Conservation (phyloP, 2,329 filamentous ascomycete genomes). For the Alternaria triticimaculans region DNA sequence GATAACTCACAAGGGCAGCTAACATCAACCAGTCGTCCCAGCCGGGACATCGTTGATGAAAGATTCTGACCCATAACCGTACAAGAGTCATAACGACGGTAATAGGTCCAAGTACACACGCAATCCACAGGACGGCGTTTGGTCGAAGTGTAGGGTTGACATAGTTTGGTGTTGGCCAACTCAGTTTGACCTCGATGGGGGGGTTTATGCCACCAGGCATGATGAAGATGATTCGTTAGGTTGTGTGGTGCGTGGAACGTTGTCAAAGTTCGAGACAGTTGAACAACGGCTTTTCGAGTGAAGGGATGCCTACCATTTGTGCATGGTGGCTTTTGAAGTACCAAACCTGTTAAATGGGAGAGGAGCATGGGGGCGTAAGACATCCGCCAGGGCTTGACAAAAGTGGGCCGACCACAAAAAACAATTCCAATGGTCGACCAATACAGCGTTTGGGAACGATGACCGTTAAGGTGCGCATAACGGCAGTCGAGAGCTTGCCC, state of each 20-base stretch:
- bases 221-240: constrained; percentile 4
- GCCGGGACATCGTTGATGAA: constrained; percentile 32
- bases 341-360: constrained; percentile 2
- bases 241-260: neutral
- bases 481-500: constrained; percentile 5
- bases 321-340: constrained; percentile 14
- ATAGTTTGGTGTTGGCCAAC: constrained; percentile 37
- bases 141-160: constrained; percentile 29
- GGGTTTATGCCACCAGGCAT: constrained; percentile 43
- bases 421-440: neutral
- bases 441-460: neutral
- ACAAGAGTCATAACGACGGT: constrained; percentile 31
- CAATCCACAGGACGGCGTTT: constrained; percentile 23
- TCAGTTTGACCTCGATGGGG: constrained; percentile 30
- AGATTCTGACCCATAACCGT: constrained; percentile 38
- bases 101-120: constrained; percentile 31
- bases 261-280: neutral
- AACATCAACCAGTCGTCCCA: constrained; percentile 43
- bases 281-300: constrained; percentile 2
- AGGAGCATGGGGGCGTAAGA: constrained; percentile 9
- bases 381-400: constrained; percentile 1
- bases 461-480: neutral
- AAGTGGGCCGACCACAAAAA: constrained; percentile 6
- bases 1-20: constrained; percentile 28
- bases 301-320: constrained; percentile 30